phyloP scores from a whole-genome alignment of 2,329 filamentous ascomycete genomes.

The Mycosphaerella arachidis region DNA sequence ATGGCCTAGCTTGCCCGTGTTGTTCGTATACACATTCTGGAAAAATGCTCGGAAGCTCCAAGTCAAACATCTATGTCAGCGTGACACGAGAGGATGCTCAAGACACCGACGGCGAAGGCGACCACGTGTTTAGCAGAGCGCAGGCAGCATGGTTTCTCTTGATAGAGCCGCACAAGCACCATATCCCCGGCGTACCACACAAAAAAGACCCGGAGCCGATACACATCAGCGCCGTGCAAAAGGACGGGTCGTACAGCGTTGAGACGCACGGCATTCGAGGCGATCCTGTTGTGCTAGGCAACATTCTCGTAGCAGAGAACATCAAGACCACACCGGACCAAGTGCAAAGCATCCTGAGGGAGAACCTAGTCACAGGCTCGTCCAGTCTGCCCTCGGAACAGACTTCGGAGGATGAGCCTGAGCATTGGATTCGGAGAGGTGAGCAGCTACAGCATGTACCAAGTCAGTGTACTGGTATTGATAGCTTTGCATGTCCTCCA shows the following conservation, averaged over 20 bases:
- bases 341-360: constrained; percentile 7
- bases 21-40: not conserved
- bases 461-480: not conserved
- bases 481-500: constrained; percentile 14
- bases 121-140: not conserved
- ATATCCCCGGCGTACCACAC: constrained; percentile 2
- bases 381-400: constrained; percentile 9
- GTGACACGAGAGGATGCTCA: constrained; percentile 1
- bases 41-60: constrained; percentile 8
- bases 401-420: constrained; percentile 5
- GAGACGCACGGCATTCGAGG: not conserved
- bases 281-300: constrained; percentile 12
- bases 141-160: constrained; percentile 9
- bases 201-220: constrained; percentile 9
- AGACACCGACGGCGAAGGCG: not conserved
- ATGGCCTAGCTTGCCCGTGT: not conserved
- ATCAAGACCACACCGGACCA: constrained; percentile 11
- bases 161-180: constrained; percentile 13
- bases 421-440: constrained; percentile 16
- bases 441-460: not conserved
- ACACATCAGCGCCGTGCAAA: constrained; percentile 6
- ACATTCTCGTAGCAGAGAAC: constrained; percentile 14
- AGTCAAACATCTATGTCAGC: constrained; percentile 11
- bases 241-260: constrained; percentile 8
- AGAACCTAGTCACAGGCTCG: constrained; percentile 3